Conservation (phyloP, 495 filamentous ascomycete genomes). For the Hypoxylon perforatum region DNA sequence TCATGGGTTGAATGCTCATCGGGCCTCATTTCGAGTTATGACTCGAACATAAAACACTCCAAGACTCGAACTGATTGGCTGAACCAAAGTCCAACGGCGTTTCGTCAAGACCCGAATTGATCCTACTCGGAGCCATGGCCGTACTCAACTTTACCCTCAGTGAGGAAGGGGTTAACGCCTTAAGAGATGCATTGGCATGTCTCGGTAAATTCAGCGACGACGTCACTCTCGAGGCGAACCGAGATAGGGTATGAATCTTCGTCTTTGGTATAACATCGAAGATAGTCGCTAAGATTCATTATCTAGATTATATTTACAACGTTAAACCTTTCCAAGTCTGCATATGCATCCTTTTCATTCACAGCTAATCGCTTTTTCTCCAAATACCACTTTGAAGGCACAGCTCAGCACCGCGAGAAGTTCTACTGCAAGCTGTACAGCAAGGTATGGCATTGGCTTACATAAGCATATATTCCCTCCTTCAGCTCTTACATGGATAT, state of each 20-base stretch:
- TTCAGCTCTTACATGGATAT: conserved; percentile 22
- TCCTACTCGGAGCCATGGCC: conserved; percentile 62
- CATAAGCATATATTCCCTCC: not conserved
- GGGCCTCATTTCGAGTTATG: too few species aligned
- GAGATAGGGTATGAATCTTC: conserved; percentile 68
- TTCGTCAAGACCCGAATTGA: not conserved
- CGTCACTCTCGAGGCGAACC: conserved; percentile 84
- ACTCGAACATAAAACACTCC: too few species aligned
- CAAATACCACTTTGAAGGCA: conserved; percentile 72
- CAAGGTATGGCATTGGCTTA: conserved; percentile 46
- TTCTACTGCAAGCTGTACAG: conserved; percentile 62
- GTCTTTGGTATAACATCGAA: not conserved
- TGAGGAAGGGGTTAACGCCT: conserved; percentile 74
- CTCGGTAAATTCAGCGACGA: conserved; percentile 92
- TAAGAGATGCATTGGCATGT: conserved; percentile 88
- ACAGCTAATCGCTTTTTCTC: conserved; percentile 82
- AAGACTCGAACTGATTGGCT: too few species aligned
- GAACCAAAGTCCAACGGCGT: too few species aligned
- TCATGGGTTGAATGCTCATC: too few species aligned
- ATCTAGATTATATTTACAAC: conserved; percentile 80
- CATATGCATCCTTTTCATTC: conserved; percentile 85
- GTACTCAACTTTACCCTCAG: conserved; percentile 81
- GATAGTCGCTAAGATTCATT: conserved; percentile 9
- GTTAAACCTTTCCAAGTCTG: conserved; percentile 92
- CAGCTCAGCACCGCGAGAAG: conserved; percentile 56